Conservation (phyloP, 2,329 filamentous ascomycete genomes). For the Xylaria sp. region DNA sequence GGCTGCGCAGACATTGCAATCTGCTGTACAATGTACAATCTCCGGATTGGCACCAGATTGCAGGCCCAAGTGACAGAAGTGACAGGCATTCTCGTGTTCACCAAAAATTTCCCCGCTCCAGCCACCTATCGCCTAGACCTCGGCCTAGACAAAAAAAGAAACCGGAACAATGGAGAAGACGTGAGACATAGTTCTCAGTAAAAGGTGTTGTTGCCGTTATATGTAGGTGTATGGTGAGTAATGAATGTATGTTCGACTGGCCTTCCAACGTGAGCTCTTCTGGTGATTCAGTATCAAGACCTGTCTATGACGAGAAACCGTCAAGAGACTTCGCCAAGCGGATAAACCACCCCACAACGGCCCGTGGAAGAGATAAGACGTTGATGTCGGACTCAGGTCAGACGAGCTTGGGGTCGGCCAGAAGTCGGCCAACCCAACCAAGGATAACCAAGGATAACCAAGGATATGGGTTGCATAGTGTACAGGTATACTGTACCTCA, state of each 20-base stretch:
- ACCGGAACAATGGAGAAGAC: neutral
- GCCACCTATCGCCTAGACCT: too few species aligned
- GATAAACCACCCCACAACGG: slow-evolving; percentile 1
- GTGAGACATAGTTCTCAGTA: neutral
- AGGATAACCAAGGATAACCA: too few species aligned
- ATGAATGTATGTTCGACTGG: neutral
- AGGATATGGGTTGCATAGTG: too few species aligned
- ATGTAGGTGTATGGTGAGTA: neutral
- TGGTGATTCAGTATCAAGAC: neutral
- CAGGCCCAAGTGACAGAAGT: neutral
- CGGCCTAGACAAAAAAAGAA: too few species aligned
- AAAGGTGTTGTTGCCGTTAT: too few species aligned
- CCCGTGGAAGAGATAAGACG: slow-evolving; percentile 21
- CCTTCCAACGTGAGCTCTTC: neutral
- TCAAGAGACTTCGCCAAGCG: slow-evolving; percentile 1
- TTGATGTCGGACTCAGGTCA: neutral
- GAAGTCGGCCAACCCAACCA: too few species aligned
- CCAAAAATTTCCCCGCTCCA: neutral
- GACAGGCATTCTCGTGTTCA: neutral
- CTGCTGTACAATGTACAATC: neutral
- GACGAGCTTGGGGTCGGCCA: neutral
- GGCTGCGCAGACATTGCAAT: slow-evolving; percentile 5
- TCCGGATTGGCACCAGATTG: too few species aligned
- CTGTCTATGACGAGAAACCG: neutral
- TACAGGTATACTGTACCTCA: too few species aligned